Percentiles rank a stretch among this genome's conserved stretches.
Evolutionary conservation across 2,329 filamentous ascomycete species (phyloP).

Genomic region (Cucurbitaria berberidis): DNA sequence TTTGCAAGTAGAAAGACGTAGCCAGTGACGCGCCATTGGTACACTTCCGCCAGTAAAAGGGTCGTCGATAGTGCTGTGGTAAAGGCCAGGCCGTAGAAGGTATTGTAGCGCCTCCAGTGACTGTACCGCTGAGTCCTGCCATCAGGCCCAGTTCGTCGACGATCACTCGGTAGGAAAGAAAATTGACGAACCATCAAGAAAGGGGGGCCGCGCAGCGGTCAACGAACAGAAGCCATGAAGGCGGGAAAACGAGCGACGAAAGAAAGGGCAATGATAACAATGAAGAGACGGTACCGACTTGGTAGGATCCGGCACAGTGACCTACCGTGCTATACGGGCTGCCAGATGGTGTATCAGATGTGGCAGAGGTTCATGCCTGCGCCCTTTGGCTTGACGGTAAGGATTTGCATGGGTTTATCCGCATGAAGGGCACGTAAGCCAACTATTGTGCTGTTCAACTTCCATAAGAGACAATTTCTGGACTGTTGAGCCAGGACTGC

Average conservation of each 20-base stretch:
- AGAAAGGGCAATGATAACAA: background rate
- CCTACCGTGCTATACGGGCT: slow-evolving; percentile 10
- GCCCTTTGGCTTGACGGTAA: slow-evolving; percentile 7
- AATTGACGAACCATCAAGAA: slow-evolving; percentile 29
- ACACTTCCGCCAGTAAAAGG: slow-evolving; percentile 25
- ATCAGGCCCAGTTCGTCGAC: slow-evolving; percentile 17
- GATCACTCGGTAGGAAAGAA: slow-evolving; percentile 22
- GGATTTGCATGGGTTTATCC: slow-evolving; percentile 1
- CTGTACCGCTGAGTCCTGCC: slow-evolving; percentile 21
- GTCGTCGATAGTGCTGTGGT: slow-evolving; percentile 29
- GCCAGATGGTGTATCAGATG: slow-evolving; percentile 21
- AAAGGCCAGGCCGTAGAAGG: slow-evolving; percentile 34
- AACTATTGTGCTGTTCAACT: slow-evolving; percentile 1
- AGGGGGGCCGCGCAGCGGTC: slow-evolving; percentile 20
- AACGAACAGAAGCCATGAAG: slow-evolving; percentile 16
- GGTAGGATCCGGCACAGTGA: slow-evolving; percentile 5
- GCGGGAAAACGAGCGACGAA: slow-evolving; percentile 6
- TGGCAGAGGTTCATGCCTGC: slow-evolving; percentile 14
- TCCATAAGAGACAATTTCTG: background rate
- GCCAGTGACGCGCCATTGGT: slow-evolving; percentile 31
- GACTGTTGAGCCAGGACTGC: background rate
- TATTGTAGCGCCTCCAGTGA: slow-evolving; percentile 35
- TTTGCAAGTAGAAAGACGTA: slow-evolving; percentile 25
- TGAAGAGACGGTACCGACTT: background rate
- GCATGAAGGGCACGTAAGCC: slow-evolving; percentile 10